These are phyloP conservation scores for Pyrenophora teres DNA, from an alignment of 2,329 filamentous ascomycete genomes.

Conservation along the genomic window DNA sequence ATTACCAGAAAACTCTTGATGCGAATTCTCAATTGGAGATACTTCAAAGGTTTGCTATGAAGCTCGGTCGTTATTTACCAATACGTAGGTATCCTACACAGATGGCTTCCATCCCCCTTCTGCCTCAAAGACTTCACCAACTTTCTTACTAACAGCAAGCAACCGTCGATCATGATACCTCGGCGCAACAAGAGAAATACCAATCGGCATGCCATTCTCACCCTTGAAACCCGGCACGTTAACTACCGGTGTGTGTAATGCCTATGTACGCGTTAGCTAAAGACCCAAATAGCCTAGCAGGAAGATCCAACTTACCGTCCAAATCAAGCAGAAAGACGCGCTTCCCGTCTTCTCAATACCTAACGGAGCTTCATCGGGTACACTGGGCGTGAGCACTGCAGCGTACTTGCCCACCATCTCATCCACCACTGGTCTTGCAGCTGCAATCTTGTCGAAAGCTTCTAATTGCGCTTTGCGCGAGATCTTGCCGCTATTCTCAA, in stretches of 20 bases:
- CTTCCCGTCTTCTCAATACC: constrained; percentile 61
- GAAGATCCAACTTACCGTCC: constrained; percentile 52
- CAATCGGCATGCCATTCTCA: constrained; percentile 62
- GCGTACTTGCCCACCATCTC: constrained; percentile 57
- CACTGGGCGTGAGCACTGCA: constrained; percentile 63
- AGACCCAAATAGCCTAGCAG: fast-evolving
- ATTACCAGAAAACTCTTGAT: too few species aligned
- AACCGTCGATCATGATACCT: constrained; percentile 38
- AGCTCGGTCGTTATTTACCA: too few species aligned
- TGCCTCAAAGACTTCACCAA: constrained; percentile 37
- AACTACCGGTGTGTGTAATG: constrained; percentile 65
- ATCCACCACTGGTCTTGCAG: constrained; percentile 61
- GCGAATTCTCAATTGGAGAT: too few species aligned
- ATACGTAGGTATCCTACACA: not conserved
- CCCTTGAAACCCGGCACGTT: constrained; percentile 68
- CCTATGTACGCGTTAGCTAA: constrained; percentile 11
- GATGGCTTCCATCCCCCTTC: constrained; percentile 36
- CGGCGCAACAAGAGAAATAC: constrained; percentile 58
- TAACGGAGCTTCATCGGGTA: constrained; percentile 62
- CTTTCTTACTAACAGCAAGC: constrained; percentile 33
- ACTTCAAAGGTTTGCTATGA: too few species aligned
- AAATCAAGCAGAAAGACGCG: constrained; percentile 57
- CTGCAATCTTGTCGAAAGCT: constrained; percentile 61
- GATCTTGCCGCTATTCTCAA: constrained; percentile 54
- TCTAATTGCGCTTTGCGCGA: constrained; percentile 57